These are phyloP conservation scores for Malus sieversii DNA, from an alignment of 306 rosid species.

Conservation along the genomic window DNA sequence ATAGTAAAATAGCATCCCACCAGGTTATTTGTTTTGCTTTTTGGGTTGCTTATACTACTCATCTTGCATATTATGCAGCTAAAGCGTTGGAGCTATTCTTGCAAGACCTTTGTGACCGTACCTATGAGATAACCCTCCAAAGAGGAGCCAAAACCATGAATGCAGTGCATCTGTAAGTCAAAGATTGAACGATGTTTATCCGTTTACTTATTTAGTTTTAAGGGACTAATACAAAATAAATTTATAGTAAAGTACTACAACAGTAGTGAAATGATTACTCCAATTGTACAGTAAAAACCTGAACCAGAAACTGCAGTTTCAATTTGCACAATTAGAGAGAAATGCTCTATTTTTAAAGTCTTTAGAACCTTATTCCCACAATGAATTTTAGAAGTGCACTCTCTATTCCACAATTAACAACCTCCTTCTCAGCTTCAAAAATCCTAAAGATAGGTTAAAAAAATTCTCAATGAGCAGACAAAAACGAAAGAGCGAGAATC, in stretches of 20 bases:
- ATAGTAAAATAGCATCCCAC: neutral
- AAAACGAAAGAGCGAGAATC: neutral
- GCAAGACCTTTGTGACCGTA: constrained; percentile 97
- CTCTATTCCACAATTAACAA: neutral
- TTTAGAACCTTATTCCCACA: neutral
- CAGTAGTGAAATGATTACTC: neutral
- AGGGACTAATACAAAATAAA: neutral
- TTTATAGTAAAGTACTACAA: neutral
- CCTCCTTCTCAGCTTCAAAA: neutral
- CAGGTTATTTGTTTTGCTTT: neutral
- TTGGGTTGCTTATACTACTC: constrained; percentile 14
- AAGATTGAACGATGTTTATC: neutral
- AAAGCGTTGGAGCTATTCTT: constrained; percentile 88
- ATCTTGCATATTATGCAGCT: constrained; percentile 46
- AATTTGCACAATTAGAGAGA: neutral
- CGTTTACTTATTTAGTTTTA: neutral
- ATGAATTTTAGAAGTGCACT: neutral
- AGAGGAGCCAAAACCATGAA: constrained; percentile 98
- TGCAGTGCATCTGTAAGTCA: constrained; percentile 87
- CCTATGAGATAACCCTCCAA: constrained; percentile 87
- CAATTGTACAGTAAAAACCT: neutral
- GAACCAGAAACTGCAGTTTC: neutral
- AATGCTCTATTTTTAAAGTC: neutral
- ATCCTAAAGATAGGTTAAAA: neutral
- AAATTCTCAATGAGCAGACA: neutral